Evolutionary conservation across 208 protist genomes (phyloP).

Genomic region (Sergeia podlipaevii): DNA sequence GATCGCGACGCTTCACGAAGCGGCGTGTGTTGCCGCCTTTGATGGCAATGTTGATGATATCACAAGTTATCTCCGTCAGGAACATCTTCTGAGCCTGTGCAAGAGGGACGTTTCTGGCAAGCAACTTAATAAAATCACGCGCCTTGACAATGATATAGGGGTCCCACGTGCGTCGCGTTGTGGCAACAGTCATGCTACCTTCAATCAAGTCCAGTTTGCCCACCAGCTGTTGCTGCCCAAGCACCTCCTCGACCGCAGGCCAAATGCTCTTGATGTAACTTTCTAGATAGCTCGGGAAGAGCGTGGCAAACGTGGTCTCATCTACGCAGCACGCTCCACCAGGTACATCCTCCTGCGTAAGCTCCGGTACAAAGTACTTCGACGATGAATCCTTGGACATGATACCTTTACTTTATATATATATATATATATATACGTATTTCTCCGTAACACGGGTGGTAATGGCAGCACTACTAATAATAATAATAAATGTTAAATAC

Average conservation of each 20-base stretch:
- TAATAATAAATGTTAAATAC: too few relatives aligned
- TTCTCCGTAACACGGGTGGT: too few relatives aligned
- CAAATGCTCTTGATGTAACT: slow-evolving; percentile 96
- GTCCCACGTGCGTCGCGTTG: slow-evolving; percentile 98
- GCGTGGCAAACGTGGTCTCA: slow-evolving; percentile 95
- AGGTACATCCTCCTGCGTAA: slow-evolving; percentile 85
- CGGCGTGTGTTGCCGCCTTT: slow-evolving; percentile 96
- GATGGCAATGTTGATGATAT: slow-evolving; percentile 98
- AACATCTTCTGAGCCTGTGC: slow-evolving; percentile 97
- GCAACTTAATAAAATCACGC: slow-evolving; percentile 97
- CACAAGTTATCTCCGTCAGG: slow-evolving; percentile 96
- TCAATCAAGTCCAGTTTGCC: slow-evolving; percentile 95
- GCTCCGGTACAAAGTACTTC: slow-evolving; percentile 77
- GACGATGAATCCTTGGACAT: too few relatives aligned
- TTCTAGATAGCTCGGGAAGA: slow-evolving; percentile 99
- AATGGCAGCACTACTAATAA: too few relatives aligned
- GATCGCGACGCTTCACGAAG: slow-evolving; percentile 98
- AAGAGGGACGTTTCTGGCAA: slow-evolving; percentile 95
- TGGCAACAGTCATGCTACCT: slow-evolving; percentile 98
- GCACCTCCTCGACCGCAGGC: slow-evolving; percentile 90
- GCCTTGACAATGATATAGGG: slow-evolving; percentile 98
- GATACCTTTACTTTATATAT: too few relatives aligned
- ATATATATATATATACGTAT: too few relatives aligned
- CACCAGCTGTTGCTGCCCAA: slow-evolving; percentile 92
- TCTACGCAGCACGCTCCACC: slow-evolving; percentile 90